A percentile compares a stretch with the other conserved stretches of the same genome.
Evolutionary conservation across 306 rosid species (phyloP).

Genomic region (Abrus precatorius): DNA sequence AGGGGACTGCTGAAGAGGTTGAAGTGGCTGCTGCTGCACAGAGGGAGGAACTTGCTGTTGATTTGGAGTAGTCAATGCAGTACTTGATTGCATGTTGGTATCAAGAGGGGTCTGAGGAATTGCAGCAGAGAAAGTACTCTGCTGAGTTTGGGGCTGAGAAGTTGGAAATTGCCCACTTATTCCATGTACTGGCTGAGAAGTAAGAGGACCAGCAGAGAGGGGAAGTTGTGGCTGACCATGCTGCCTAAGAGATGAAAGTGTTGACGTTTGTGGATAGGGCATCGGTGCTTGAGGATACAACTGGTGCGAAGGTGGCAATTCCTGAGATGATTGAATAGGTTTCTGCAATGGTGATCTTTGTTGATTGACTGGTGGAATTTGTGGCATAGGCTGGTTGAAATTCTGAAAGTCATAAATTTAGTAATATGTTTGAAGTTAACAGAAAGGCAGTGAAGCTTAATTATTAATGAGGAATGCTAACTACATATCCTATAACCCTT

Average conservation of each 20-base stretch:
- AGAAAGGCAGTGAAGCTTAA: constrained; percentile 39
- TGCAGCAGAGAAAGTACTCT: constrained; percentile 59
- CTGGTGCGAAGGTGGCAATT: constrained; percentile 70
- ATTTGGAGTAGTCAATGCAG: constrained; percentile 53
- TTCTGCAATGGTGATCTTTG: constrained; percentile 73
- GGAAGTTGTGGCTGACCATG: constrained; percentile 72
- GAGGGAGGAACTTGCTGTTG: constrained; percentile 65
- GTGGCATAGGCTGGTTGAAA: constrained; percentile 67
- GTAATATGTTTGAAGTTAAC: constrained; percentile 28
- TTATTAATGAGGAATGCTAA: constrained; percentile 1
- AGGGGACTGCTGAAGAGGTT: constrained; percentile 75
- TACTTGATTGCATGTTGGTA: constrained; percentile 58
- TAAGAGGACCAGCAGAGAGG: constrained; percentile 66
- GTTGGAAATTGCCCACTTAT: constrained; percentile 60
- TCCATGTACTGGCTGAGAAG: constrained; percentile 65
- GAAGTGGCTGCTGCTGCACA: constrained; percentile 66
- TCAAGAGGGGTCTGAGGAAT: constrained; percentile 61
- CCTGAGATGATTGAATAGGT: constrained; percentile 75
- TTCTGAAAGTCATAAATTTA: constrained; percentile 60
- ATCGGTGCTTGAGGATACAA: constrained; percentile 61
- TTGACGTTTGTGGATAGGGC: constrained; percentile 64
- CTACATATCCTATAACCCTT: too few relatives aligned
- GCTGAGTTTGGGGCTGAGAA: constrained; percentile 76
- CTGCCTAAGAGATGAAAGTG: constrained; percentile 63
- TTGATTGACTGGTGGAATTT: constrained; percentile 67